Conservation (phyloP, 2,329 filamentous ascomycete genomes). For the Botrytis pseudocinerea region DNA sequence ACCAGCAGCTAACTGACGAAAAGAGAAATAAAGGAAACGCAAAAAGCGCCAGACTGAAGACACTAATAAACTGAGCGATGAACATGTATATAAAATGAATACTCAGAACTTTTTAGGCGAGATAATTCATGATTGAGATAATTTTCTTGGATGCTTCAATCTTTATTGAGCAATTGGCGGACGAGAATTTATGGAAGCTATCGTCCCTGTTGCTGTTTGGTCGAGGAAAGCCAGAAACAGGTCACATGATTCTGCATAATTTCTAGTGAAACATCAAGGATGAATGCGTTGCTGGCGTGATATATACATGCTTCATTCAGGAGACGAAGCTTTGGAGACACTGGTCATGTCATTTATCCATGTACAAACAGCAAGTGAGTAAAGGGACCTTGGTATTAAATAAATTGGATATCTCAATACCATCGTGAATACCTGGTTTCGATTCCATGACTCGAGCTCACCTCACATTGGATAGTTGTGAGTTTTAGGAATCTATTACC, state of each 20-base stretch:
- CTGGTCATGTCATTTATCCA: fast-evolving
- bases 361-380: neutral
- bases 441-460: neutral
- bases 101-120: neutral
- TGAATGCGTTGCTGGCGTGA: neutral
- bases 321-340: neutral
- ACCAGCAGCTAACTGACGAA: no score
- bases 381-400: neutral
- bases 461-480: neutral
- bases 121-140: neutral
- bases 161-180: neutral
- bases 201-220: neutral
- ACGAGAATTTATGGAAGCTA: neutral
- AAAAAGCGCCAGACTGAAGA: neutral
- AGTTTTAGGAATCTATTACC: no score
- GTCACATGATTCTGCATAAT: neutral
- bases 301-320: neutral
- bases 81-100: neutral
- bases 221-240: neutral
- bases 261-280: neutral
- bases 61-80: neutral
- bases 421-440: neutral
- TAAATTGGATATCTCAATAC: neutral
- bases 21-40: no score
- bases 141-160: neutral